Base-by-base conservation (phyloP, 768 basidiomycete genomes). In the Suillus subluteus region DNA sequence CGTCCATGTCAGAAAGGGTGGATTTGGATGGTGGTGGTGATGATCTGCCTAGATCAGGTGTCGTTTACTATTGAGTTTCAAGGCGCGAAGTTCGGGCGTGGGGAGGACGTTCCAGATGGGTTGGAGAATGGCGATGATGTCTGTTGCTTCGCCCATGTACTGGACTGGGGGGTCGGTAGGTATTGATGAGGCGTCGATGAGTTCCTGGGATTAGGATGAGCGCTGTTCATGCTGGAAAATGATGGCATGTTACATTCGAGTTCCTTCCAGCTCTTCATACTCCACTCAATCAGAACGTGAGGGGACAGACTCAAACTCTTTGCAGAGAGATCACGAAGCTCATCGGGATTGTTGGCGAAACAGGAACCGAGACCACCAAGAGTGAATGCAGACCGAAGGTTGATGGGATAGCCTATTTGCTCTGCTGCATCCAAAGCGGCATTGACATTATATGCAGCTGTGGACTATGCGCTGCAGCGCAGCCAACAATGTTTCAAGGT, bases 71-170 rank as follows among this genome's bases (percentile, higher is more conserved):
- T 76, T 79, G 69, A 91, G 85, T 71, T 87, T 91, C 61, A 87
- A 79, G 1, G 87, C 89, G 37, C 96, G 91, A 13, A 89, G 86
- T 77, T 96, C 93, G 12, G 92, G 88, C 3, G 94, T 92, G 13
- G 96, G 96, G 0, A 98, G 85, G 48, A 91, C 82, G 6, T 83
- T 78, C 95, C 95, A 99, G 30, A 97, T 71, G 12, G 92, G 87
- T 62, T 84, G 84, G 38, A 97, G 84, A 26, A 89, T 75, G 6
- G 88, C 81, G 44, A 88, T 81, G 67, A 94, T 81, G 8, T 84
- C 83, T 32, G 82, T 81, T 21, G 86, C 81, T 56, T 90, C 89
- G 5, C 80, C 75, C 67, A 75, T 70, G 72, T 72, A 70, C 71
- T 74, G 67, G 67, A 75, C 69, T 66, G 75, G 71, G 6, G 78